phyloP scores from a whole-genome alignment of 2,329 filamentous ascomycete species.

The Hymenoscyphus fraxineus region DNA sequence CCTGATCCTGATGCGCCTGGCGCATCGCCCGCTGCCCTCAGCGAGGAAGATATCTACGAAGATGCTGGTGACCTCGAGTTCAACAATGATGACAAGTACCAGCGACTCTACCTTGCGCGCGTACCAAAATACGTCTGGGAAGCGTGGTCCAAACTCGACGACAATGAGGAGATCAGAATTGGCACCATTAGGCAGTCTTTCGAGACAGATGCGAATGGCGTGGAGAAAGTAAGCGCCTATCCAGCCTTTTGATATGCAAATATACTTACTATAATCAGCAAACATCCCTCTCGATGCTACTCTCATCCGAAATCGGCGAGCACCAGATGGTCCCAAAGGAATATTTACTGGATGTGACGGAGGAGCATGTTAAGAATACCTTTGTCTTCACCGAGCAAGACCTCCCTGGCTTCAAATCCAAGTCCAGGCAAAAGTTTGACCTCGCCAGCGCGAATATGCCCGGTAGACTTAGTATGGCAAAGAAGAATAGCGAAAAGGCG shows the following conservation, averaged over 20 bases:
- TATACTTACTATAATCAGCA: conserved; percentile 26
- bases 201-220: conserved; percentile 50
- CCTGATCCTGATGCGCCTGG: conserved; percentile 45
- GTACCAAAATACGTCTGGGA: conserved; percentile 79
- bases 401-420: conserved; percentile 68
- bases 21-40: conserved; percentile 41
- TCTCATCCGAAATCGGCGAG: conserved; percentile 59
- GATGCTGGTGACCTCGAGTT: conserved; percentile 64
- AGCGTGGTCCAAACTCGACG: conserved; percentile 70
- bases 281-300: conserved; percentile 59
- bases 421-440: conserved; percentile 53
- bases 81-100: conserved; percentile 34
- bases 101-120: conserved; percentile 66
- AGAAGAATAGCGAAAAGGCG: conserved; percentile 46
- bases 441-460: conserved; percentile 57
- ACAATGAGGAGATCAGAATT: conserved; percentile 77
- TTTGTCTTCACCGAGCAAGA: conserved; percentile 94
- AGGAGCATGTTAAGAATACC: conserved; percentile 71
- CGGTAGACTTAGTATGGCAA: conserved; percentile 44
- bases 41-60: conserved; percentile 68
- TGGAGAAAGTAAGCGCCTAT: conserved; percentile 38
- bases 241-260: conserved; percentile 3
- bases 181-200: conserved; percentile 59
- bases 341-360: conserved; percentile 74
- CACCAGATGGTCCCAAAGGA: conserved; percentile 81